Evolutionary conservation across 148 eudicot genomes (phyloP).

Genomic region (Rhododendron kiyosumense): DNA sequence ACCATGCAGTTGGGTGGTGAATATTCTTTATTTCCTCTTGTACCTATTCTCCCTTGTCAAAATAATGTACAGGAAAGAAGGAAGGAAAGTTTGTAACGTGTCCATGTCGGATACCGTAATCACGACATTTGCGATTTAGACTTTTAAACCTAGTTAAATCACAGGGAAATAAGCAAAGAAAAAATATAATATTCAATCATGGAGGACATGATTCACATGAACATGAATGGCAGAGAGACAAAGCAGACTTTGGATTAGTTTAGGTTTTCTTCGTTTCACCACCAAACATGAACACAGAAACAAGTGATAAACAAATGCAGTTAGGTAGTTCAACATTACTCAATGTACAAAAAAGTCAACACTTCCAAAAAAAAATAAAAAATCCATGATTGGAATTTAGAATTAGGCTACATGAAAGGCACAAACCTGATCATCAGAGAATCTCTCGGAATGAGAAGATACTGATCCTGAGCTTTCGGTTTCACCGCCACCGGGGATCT

Average conservation of each 20-base stretch:
- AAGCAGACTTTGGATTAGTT: not conserved
- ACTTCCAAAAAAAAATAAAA: not conserved
- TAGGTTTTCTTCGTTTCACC: not conserved
- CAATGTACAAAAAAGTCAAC: not conserved
- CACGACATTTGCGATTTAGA: not conserved
- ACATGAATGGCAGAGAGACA: not conserved
- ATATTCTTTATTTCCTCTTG: not conserved
- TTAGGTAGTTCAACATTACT: not conserved
- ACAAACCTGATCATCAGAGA: constrained; percentile 85
- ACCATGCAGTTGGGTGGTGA: too few species aligned
- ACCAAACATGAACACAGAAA: not conserved
- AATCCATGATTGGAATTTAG: not conserved
- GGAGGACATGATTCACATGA: not conserved
- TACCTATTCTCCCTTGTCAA: not conserved
- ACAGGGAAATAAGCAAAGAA: not conserved
- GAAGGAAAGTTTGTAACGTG: not conserved
- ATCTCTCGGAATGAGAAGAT: constrained; percentile 67
- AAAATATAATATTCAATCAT: not conserved
- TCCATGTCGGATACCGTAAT: not conserved
- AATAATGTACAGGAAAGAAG: not conserved
- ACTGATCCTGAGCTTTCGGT: constrained; percentile 74
- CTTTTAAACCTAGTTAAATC: not conserved
- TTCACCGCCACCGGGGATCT: constrained; percentile 53
- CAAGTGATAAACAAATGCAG: not conserved
- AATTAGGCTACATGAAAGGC: not conserved